Percentiles rank a stretch among this genome's conserved stretches.
Conservation (phyloP, 2,329 filamentous ascomycete genomes). For the Trichoderma polysporum region DNA sequence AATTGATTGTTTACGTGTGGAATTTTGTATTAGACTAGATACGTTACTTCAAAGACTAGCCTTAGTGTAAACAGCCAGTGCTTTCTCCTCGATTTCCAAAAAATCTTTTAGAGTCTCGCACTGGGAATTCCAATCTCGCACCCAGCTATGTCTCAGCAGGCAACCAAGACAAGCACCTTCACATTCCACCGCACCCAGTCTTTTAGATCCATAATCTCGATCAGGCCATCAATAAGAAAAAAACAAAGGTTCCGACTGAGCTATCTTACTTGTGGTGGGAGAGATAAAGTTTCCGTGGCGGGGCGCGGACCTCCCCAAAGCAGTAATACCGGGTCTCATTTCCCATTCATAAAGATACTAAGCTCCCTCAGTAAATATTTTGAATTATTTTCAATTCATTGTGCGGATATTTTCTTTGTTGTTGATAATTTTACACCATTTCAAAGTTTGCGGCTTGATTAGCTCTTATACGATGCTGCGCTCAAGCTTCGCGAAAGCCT, state of each 20-base stretch:
- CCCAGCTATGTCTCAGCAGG: neutral
- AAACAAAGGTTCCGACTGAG: neutral
- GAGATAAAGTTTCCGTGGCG: slow-evolving; percentile 13
- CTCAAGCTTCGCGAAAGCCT: slow-evolving; percentile 15
- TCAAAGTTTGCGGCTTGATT: neutral
- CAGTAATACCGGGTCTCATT: slow-evolving; percentile 13
- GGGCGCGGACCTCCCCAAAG: slow-evolving; percentile 22
- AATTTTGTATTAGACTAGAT: neutral
- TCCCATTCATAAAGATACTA: slow-evolving; percentile 7
- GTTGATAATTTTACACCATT: neutral
- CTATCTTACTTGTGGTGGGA: neutral
- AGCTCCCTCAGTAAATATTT: neutral
- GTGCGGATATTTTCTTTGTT: neutral
- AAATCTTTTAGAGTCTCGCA: neutral
- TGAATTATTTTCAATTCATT: neutral
- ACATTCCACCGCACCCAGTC: neutral
- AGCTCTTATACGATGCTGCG: slow-evolving; percentile 21
- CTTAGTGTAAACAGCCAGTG: neutral
- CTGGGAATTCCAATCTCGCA: neutral
- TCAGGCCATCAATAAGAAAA: slow-evolving; percentile 2
- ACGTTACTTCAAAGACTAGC: neutral
- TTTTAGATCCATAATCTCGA: neutral
- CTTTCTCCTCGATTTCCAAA: neutral
- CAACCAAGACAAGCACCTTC: neutral
- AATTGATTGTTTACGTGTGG: neutral